Conservation (phyloP, 768 basidiomycete genomes). For the Hygrophoropsis aurantiaca region DNA sequence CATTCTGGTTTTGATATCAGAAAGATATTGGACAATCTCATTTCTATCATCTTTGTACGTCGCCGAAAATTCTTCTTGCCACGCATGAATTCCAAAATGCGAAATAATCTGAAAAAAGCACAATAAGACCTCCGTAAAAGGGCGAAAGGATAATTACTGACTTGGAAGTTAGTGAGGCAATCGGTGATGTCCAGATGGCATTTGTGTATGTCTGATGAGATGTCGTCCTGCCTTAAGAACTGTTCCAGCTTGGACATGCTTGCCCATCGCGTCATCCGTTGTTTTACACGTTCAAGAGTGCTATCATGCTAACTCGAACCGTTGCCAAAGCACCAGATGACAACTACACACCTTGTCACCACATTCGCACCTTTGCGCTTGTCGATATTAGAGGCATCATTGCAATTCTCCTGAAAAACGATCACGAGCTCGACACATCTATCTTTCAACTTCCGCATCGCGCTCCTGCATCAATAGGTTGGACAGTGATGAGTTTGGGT, state of each 20-base stretch:
- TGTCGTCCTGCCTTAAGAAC: conserved; percentile 45
- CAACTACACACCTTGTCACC: conserved; percentile 27
- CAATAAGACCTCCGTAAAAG: conserved; percentile 7
- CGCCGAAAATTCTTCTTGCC: conserved; percentile 45
- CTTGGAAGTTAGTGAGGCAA: conserved; percentile 49
- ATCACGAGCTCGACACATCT: conserved; percentile 45
- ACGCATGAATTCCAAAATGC: conserved; percentile 43
- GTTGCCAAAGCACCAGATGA: background rate
- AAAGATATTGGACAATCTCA: conserved; percentile 42
- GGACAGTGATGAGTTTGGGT: too few relatives aligned
- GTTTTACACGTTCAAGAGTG: conserved; percentile 34
- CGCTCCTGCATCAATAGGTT: too few relatives aligned
- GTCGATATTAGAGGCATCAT: conserved; percentile 24
- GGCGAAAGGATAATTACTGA: conserved; percentile 14
- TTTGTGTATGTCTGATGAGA: conserved; percentile 42
- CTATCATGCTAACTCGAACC: conserved; percentile 13
- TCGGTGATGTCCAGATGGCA: conserved; percentile 47
- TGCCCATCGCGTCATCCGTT: conserved; percentile 45
- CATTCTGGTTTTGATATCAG: conserved; percentile 43
- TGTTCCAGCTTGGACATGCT: conserved; percentile 38
- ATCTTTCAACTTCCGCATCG: conserved; percentile 44
- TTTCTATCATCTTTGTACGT: conserved; percentile 42
- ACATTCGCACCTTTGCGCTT: conserved; percentile 33
- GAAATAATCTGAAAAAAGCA: conserved; percentile 38
- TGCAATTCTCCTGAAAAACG: conserved; percentile 34